Conservation (phyloP, 345 rosid species). For the Reutealis trisperma region DNA sequence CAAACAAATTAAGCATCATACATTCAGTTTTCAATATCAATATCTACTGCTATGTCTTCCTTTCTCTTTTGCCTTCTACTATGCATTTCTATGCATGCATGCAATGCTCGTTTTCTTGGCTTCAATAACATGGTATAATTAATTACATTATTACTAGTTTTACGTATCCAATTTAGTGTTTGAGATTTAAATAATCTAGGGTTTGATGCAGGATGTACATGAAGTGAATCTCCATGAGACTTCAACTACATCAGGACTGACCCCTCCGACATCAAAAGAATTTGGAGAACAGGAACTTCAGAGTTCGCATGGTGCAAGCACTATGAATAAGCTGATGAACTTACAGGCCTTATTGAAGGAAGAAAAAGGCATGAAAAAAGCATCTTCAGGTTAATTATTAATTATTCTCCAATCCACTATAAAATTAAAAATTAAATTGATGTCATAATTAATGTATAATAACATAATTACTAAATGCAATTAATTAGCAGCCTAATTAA, state of each 20-base stretch:
- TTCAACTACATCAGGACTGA: slow-evolving; percentile 10
- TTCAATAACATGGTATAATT: background rate
- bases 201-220: slow-evolving; percentile 26
- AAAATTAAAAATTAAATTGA: no score
- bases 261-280: slow-evolving; percentile 9
- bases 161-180: background rate
- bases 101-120: slow-evolving; percentile 44
- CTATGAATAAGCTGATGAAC: slow-evolving; percentile 9
- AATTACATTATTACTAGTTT: no score
- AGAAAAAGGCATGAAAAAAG: slow-evolving; percentile 13
- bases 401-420: no score
- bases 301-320: slow-evolving; percentile 25
- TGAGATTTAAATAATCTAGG: background rate
- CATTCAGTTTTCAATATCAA: background rate
- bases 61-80: slow-evolving; percentile 27
- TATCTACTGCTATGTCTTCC: background rate
- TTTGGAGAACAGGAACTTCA: background rate
- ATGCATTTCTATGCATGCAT: slow-evolving; percentile 50
- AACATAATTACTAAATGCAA: no score
- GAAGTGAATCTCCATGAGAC: slow-evolving; percentile 5
- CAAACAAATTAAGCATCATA: background rate
- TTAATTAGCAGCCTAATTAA: no score
- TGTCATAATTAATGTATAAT: no score
- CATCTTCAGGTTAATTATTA: slow-evolving; percentile 31
- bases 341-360: slow-evolving; percentile 3